Base-by-base conservation (phyloP, 768 basidiomycete species). In the Boletus tylopilopsis region DNA sequence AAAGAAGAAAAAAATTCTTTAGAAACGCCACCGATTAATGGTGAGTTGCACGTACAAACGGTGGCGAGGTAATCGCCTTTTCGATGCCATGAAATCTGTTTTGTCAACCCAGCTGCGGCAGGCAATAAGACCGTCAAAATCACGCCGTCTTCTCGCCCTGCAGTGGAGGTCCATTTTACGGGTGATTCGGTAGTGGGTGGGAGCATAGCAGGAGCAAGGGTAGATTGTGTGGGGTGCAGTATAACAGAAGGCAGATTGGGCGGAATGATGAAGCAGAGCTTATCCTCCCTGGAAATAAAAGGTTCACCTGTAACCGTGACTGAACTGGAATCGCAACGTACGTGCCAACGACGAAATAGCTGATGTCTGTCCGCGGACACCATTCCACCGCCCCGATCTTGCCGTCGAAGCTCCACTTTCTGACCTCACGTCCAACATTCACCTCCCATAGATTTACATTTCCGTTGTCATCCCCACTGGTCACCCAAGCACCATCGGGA, bases 51-150 rank as follows among this genome's bases (percentile, higher is more conserved):
- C 93, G 70, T 65, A 97, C 95, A 89, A 51, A 98, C 93, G 42
- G 90, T 90, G 39, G 95, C 86, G 56, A 99, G 75, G 63, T 99
- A 99, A 67, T 99, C 96, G 42, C 96, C 96, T 62, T 85, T 82
- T 45, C 88, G 77, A 68, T 99, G 96, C 93, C 94, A 98, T 32
- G 85, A 71, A 10, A 97, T 75, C 63, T 96, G 91, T 60, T 80
- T 87, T 6, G 87, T 80, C 35, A 81, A 60, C 5, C 88, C 87
- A 27, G 90, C 85, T 9, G 77, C 77, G 6, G 79, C 60, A 5
- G 85, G 86, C 36, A 92, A 68, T 35, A 71, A 72, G 47, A 89
- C 65, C 7, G 79, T 81, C 42, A 92, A 69, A 59, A 82, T 73
- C 16, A 87, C 75, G 5, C 70, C 69, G 46, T 85, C 81, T 36